A percentile compares a stretch with the other conserved stretches of the same genome.
These are phyloP conservation scores for Phialophora tarda DNA, from an alignment of 2,329 filamentous ascomycete genomes.

Conservation along the genomic window DNA sequence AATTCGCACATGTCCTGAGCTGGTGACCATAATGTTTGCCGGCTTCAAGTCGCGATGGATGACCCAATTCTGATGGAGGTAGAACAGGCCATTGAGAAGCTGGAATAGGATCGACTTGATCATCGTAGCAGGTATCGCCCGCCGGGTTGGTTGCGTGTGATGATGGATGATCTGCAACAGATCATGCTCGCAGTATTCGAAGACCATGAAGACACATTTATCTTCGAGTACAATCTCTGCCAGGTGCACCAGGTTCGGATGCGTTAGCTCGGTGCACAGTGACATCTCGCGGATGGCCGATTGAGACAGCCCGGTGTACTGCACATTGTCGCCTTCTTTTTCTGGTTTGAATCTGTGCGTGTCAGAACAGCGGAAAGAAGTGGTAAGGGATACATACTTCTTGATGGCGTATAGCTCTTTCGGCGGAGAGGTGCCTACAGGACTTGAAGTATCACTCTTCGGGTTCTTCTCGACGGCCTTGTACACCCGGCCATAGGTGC, in stretches of 20 bases:
- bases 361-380: slow-evolving; percentile 30
- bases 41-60: slow-evolving; percentile 96
- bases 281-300: slow-evolving; percentile 98
- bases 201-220: slow-evolving; percentile 99
- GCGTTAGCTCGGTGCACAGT: slow-evolving; percentile 86
- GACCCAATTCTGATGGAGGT: slow-evolving; percentile 96
- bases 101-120: slow-evolving; percentile 96
- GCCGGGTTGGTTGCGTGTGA: slow-evolving; percentile 85
- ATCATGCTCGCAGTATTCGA: slow-evolving; percentile 98
- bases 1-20: slow-evolving; percentile 86
- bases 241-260: slow-evolving; percentile 86
- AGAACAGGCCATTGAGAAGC: slow-evolving; percentile 90
- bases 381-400: slow-evolving; percentile 64
- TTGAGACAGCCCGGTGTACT: slow-evolving; percentile 97
- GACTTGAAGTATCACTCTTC: slow-evolving; percentile 48
- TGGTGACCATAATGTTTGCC: slow-evolving; percentile 98
- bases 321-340: slow-evolving; percentile 92
- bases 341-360: slow-evolving; percentile 80
- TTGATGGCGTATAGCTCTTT: slow-evolving; percentile 94
- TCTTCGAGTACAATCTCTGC: slow-evolving; percentile 97
- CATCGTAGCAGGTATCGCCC: slow-evolving; percentile 84
- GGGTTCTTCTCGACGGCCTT: slow-evolving; percentile 82
- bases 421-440: slow-evolving; percentile 22
- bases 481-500: slow-evolving; percentile 97
- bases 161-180: slow-evolving; percentile 97